phyloP scores from a whole-genome alignment of 257 asterid species.

The Petrea volubilis region DNA sequence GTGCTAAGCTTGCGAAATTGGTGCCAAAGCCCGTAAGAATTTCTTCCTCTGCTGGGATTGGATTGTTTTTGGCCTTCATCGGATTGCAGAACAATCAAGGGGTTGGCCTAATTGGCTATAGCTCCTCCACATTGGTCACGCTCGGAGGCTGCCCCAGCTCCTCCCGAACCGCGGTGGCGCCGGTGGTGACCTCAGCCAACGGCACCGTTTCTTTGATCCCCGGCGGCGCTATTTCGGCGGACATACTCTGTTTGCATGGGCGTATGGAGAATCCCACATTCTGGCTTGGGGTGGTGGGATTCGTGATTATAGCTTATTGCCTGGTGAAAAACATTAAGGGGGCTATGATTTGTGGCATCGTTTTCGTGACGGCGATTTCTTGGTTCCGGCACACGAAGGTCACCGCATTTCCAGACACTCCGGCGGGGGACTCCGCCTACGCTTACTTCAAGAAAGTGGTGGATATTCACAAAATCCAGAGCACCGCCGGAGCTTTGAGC shows the following conservation, averaged over 20 bases:
- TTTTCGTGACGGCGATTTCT: slow-evolving; percentile 71
- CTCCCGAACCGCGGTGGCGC: slow-evolving; percentile 52
- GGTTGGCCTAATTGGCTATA: slow-evolving; percentile 59
- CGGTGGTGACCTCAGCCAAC: slow-evolving; percentile 41
- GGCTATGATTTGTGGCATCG: slow-evolving; percentile 72
- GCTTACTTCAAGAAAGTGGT: slow-evolving; percentile 56
- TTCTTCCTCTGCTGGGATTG: slow-evolving; percentile 74
- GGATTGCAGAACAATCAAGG: slow-evolving; percentile 73
- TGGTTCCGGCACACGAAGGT: slow-evolving; percentile 68
- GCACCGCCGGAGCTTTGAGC: slow-evolving; percentile 72
- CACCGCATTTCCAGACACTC: slow-evolving; percentile 54
- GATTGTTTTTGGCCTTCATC: slow-evolving; percentile 67
- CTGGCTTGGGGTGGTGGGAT: slow-evolving; percentile 72
- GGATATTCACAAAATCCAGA: slow-evolving; percentile 55
- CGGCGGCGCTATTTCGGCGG: slow-evolving; percentile 51
- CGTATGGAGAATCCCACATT: slow-evolving; percentile 68
- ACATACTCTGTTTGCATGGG: slow-evolving; percentile 62
- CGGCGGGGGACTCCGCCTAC: slow-evolving; percentile 51
- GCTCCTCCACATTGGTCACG: slow-evolving; percentile 67
- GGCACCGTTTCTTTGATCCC: slow-evolving; percentile 59
- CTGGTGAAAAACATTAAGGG: slow-evolving; percentile 66
- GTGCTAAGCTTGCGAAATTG: slow-evolving; percentile 61
- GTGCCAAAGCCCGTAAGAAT: slow-evolving; percentile 68
- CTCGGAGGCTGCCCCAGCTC: slow-evolving; percentile 68
- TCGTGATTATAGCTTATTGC: slow-evolving; percentile 67